Evolutionary conservation across 2,329 filamentous ascomycete species (phyloP).

Genomic region (Lachnellula occidentalis): DNA sequence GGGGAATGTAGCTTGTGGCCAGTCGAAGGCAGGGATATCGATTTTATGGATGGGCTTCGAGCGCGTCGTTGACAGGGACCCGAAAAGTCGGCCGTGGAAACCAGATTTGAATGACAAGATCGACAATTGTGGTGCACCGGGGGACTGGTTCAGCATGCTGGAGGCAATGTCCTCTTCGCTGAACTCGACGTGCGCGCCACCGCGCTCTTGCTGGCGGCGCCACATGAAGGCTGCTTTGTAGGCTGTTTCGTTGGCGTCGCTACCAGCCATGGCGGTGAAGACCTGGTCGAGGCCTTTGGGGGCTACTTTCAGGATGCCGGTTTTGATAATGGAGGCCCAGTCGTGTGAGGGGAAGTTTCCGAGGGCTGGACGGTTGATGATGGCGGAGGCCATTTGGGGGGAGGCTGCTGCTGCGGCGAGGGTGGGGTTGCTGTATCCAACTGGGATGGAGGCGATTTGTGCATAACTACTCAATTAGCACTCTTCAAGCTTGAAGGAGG

Average conservation of each 20-base stretch:
- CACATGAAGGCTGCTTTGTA: slow-evolving; percentile 88
- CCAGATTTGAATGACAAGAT: slow-evolving; percentile 73
- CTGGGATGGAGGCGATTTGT: slow-evolving; percentile 78
- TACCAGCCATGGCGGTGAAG: slow-evolving; percentile 74
- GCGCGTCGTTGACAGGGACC: slow-evolving; percentile 70
- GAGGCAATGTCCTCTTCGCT: slow-evolving; percentile 61
- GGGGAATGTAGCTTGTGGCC: slow-evolving; percentile 82
- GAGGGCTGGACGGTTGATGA: slow-evolving; percentile 74
- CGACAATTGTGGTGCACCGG: slow-evolving; percentile 68
- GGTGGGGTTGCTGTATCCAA: slow-evolving; percentile 74
- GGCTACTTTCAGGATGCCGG: slow-evolving; percentile 66
- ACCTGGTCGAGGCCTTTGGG: slow-evolving; percentile 73
- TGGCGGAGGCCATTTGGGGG: slow-evolving; percentile 64
- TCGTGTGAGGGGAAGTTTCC: slow-evolving; percentile 76
- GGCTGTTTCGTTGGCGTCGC: slow-evolving; percentile 78
- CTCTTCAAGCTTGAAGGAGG: not conserved
- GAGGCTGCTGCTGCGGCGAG: slow-evolving; percentile 61
- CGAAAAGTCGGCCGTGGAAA: slow-evolving; percentile 80
- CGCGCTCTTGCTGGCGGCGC: slow-evolving; percentile 66
- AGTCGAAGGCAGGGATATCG: slow-evolving; percentile 83
- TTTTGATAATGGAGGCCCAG: slow-evolving; percentile 67
- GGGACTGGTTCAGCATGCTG: slow-evolving; percentile 65
- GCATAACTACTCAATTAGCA: slow-evolving; percentile 50
- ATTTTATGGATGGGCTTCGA: slow-evolving; percentile 82
- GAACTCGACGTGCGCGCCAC: slow-evolving; percentile 60